These are phyloP conservation scores for Circinella umbellata DNA, from an alignment of 371 early-diverging fungal genomes.

Conservation along the genomic window DNA sequence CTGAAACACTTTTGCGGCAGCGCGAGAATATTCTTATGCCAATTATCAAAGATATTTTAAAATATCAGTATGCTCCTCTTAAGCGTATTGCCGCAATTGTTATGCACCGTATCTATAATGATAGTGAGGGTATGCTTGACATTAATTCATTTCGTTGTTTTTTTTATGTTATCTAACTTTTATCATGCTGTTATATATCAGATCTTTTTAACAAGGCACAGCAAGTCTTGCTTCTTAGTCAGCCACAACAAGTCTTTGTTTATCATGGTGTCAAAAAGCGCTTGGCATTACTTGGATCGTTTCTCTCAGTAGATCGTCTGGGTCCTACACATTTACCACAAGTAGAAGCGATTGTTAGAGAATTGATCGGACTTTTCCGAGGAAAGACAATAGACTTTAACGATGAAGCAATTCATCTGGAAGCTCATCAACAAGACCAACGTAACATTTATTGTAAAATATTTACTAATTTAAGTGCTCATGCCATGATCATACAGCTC, in stretches of 20 bases:
- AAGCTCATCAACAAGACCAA: conserved; percentile 12
- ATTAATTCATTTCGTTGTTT: too few species aligned
- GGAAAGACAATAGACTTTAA: conserved; percentile 41
- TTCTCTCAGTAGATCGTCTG: conserved; percentile 28
- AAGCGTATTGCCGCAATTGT: conserved; percentile 51
- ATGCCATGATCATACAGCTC: conserved; percentile 21
- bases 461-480: conserved; percentile 33
- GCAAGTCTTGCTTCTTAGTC: conserved; percentile 39
- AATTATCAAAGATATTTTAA: conserved; percentile 55
- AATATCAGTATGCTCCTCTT: conserved; percentile 51
- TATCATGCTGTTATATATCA: not conserved
- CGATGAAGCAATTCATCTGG: conserved; percentile 17
- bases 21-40: conserved; percentile 48
- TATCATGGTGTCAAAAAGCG: conserved; percentile 48
- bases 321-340: conserved; percentile 20
- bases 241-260: conserved; percentile 38
- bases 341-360: conserved; percentile 29
- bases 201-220: conserved; percentile 36
- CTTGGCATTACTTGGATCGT: conserved; percentile 20
- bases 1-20: conserved; percentile 34
- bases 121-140: conserved; percentile 40
- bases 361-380: conserved; percentile 36
- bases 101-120: conserved; percentile 54
- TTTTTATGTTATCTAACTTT: too few species aligned
- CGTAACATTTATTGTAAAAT: conserved; percentile 31